Conservation (phyloP, 306 rosid species). For the Phaseolus lunatus region DNA sequence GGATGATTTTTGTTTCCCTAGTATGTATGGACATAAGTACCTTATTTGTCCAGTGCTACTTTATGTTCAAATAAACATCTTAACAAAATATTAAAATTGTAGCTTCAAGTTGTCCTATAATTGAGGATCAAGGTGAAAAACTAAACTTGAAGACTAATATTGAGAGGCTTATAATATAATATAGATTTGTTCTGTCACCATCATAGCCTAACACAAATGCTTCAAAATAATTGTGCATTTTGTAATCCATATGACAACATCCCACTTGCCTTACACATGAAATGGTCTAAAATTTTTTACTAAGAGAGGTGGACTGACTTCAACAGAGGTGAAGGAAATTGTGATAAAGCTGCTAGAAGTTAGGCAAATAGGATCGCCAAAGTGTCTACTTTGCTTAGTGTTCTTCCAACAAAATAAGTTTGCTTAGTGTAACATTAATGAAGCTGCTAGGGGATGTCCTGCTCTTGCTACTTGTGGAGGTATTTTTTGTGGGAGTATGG, state of each 20-base stretch:
- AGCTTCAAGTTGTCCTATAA: neutral
- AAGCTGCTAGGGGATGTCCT: no score
- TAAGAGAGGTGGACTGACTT: conserved; percentile 78
- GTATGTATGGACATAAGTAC: no score
- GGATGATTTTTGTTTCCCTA: no score
- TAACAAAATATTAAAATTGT: neutral
- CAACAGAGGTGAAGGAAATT: no score
- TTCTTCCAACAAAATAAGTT: conserved; percentile 55
- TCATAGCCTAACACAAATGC: conserved; percentile 7
- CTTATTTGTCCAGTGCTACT: neutral
- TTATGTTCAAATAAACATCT: neutral
- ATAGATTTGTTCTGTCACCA: conserved; percentile 3
- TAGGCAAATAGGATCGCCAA: conserved; percentile 74
- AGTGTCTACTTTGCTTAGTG: conserved; percentile 64
- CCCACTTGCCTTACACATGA: conserved; percentile 89
- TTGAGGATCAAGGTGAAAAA: no score
- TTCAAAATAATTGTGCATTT: neutral
- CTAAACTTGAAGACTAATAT: neutral
- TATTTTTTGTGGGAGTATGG: no score
- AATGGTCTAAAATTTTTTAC: conserved; percentile 92
- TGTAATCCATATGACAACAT: conserved; percentile 82
- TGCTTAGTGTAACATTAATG: no score
- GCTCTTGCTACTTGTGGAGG: no score
- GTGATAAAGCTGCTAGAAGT: conserved; percentile 75
- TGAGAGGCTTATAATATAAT: neutral